Percentiles rank a stretch among this genome's conserved stretches.
phyloP scores from a whole-genome alignment of 768 basidiomycete species.

The Russula earlei region DNA sequence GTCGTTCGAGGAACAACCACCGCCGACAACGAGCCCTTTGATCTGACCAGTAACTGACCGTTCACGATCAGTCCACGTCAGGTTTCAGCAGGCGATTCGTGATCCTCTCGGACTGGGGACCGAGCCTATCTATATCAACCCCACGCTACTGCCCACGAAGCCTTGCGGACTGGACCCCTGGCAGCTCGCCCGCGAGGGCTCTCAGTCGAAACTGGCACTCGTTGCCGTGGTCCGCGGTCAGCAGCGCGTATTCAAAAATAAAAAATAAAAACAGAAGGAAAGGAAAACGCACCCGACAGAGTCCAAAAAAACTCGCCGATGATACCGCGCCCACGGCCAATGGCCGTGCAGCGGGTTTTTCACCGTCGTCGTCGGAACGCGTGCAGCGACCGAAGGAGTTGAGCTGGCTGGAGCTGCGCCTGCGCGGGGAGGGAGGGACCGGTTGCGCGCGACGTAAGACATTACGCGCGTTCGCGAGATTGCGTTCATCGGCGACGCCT shows the following conservation, averaged over 20 bases:
- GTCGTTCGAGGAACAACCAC: too few species aligned
- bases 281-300: slow-evolving; percentile 54
- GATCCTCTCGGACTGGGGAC: too few species aligned
- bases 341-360: slow-evolving; percentile 83
- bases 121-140: too few species aligned
- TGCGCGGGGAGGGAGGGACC: slow-evolving; percentile 78
- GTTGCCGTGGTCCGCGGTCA: background rate
- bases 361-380: slow-evolving; percentile 74
- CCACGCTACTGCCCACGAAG: slow-evolving; percentile 82
- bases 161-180: slow-evolving; percentile 85
- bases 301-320: slow-evolving; percentile 83
- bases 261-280: too few species aligned
- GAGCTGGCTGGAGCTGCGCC: slow-evolving; percentile 82
- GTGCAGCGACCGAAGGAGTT: slow-evolving; percentile 80
- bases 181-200: slow-evolving; percentile 70
- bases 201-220: slow-evolving; percentile 92
- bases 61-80: background rate
- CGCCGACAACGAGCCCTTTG: background rate
- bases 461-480: slow-evolving; percentile 80
- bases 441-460: slow-evolving; percentile 91
- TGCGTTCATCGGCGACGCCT: slow-evolving; percentile 65
- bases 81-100: too few species aligned
- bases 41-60: background rate
- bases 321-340: slow-evolving; percentile 79
- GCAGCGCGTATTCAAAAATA: background rate